Percentiles rank a stretch among this genome's conserved stretches.
Evolutionary conservation across 768 basidiomycete genomes (phyloP).

Genomic region (Tubosaeta sp.): DNA sequence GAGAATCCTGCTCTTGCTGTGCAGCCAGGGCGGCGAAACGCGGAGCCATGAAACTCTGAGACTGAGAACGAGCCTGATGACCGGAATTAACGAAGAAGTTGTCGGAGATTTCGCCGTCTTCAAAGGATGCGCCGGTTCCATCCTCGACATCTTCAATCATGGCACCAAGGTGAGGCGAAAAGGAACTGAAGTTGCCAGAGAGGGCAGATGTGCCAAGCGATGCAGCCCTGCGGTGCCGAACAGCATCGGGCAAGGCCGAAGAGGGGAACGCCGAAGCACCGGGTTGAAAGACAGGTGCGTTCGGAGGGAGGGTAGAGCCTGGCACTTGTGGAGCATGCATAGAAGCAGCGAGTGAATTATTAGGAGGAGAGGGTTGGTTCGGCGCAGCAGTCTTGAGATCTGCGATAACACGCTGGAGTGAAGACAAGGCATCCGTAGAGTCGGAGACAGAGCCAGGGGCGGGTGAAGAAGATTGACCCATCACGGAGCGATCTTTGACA

Average conservation of each 20-base stretch:
- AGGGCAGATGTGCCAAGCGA: conserved; percentile 61
- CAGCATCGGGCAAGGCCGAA: conserved; percentile 40
- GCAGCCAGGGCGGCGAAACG: conserved; percentile 80
- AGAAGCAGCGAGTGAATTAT: conserved; percentile 37
- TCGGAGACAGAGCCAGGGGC: conserved; percentile 52
- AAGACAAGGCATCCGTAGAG: conserved; percentile 76
- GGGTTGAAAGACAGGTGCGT: conserved; percentile 74
- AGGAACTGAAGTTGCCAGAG: conserved; percentile 62
- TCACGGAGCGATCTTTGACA: conserved; percentile 44
- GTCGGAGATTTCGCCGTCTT: conserved; percentile 80
- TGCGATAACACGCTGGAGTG: conserved; percentile 89
- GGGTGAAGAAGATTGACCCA: conserved; percentile 38
- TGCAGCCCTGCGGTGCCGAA: conserved; percentile 77
- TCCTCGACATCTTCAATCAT: conserved; percentile 85
- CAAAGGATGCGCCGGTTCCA: conserved; percentile 43
- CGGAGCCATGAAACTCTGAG: conserved; percentile 83
- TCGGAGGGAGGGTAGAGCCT: conserved; percentile 52
- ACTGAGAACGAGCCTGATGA: conserved; percentile 71
- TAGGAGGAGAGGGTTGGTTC: conserved; percentile 39
- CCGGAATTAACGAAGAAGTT: conserved; percentile 43
- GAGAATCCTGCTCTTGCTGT: conserved; percentile 58
- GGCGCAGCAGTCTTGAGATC: conserved; percentile 84
- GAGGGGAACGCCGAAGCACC: conserved; percentile 55
- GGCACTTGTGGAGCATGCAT: conserved; percentile 45
- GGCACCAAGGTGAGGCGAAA: conserved; percentile 73